Conservation (phyloP, 495 filamentous ascomycete species). For the Ramalina peruviana region DNA sequence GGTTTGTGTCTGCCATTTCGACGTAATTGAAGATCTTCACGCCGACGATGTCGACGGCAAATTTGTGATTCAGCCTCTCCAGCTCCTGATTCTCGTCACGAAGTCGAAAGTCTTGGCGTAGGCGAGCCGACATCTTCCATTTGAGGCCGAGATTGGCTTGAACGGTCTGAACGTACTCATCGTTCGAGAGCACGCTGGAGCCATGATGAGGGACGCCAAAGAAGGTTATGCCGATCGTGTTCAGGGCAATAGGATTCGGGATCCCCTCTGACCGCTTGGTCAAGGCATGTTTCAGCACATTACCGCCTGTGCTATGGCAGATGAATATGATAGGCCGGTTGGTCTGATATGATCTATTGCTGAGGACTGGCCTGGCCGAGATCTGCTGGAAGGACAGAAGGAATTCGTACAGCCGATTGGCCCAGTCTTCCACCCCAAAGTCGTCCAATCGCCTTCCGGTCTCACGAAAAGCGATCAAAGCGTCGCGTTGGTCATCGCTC, state of each 20-base stretch:
- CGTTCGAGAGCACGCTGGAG: slow-evolving; percentile 48
- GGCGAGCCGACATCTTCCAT: slow-evolving; percentile 31
- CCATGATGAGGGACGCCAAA: slow-evolving; percentile 50
- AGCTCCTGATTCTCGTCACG: slow-evolving; percentile 28
- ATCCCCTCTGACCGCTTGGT: slow-evolving; percentile 14
- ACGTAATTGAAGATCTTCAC: slow-evolving; percentile 55
- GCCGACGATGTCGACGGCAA: slow-evolving; percentile 44
- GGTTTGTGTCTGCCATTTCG: slow-evolving; percentile 46
- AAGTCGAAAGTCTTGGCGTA: slow-evolving; percentile 36
- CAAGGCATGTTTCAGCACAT: slow-evolving; percentile 26
- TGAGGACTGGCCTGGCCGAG: neutral
- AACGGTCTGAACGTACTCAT: slow-evolving; percentile 40
- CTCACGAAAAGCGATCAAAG: neutral
- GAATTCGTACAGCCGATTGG: slow-evolving; percentile 5
- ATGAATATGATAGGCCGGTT: slow-evolving; percentile 46
- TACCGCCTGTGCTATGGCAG: slow-evolving; percentile 50
- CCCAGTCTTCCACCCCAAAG: slow-evolving; percentile 12
- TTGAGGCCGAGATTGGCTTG: slow-evolving; percentile 40
- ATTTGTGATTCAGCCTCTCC: slow-evolving; percentile 37
- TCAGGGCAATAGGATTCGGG: slow-evolving; percentile 28
- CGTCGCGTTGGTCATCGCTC: neutral
- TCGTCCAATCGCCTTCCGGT: neutral
- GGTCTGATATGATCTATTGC: neutral
- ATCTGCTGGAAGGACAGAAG: neutral
- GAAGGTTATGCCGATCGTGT: slow-evolving; percentile 50